A percentile compares a stretch with the other conserved stretches of the same genome.
Evolutionary conservation across 176 grass and related monocot species (phyloP).

Genomic region (Phragmites australis): DNA sequence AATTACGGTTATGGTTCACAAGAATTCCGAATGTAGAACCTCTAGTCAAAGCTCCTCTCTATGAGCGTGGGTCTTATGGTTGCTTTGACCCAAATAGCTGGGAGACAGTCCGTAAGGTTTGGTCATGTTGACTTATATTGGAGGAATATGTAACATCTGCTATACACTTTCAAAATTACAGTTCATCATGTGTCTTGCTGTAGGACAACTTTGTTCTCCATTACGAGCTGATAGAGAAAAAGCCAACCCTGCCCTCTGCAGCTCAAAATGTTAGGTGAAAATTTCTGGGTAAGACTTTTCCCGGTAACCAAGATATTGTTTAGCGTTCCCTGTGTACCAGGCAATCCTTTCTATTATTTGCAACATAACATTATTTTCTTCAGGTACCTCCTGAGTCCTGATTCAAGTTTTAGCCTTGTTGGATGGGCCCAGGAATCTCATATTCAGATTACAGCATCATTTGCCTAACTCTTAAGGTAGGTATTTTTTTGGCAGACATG

Average conservation of each 20-base stretch:
- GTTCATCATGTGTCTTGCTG: conserved; percentile 22
- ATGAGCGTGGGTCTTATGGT: conserved; percentile 80
- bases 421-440: conserved; percentile 14
- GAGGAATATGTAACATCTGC: conserved; percentile 13
- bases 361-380: conserved; percentile 32
- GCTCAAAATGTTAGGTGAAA: conserved; percentile 61
- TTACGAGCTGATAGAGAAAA: conserved; percentile 83
- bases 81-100: conserved; percentile 84
- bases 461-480: conserved; percentile 37
- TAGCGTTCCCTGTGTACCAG: neutral
- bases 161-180: conserved; percentile 19
- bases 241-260: conserved; percentile 53
- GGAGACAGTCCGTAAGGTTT: conserved; percentile 89
- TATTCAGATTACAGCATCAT: neutral
- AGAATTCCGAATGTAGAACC: conserved; percentile 70
- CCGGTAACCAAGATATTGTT: neutral
- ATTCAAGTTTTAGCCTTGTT: conserved; percentile 34
- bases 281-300: conserved; percentile 43
- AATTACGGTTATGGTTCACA: conserved; percentile 66
- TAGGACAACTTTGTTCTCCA: conserved; percentile 90
- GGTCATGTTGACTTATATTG: conserved; percentile 17
- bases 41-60: conserved; percentile 63
- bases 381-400: conserved; percentile 29
- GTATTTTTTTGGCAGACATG: neutral
- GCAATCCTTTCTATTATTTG: conserved; percentile 1